Base-by-base conservation (phyloP, 2,329 filamentous ascomycete species). In the Penicillium sp. region DNA sequence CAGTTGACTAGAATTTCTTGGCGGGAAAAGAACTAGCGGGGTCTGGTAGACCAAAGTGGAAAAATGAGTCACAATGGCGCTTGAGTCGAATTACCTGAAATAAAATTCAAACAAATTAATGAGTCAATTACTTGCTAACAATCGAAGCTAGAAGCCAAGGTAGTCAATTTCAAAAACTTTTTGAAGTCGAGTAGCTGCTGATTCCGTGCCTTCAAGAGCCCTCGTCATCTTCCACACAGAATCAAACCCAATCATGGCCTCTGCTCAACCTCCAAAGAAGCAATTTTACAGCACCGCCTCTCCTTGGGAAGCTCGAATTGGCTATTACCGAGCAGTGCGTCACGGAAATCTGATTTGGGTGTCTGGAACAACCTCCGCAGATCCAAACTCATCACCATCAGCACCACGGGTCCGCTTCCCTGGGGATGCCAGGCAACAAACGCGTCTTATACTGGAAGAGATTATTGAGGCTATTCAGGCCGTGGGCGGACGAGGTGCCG, bases 311-410 rank as follows among this genome's bases (percentile, higher is more conserved):
- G 61, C 68, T 31, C 60, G 60, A 41, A 69, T 75, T 53, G 73
- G 73, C 31, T 74, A 76, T 53, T 73, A 75, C 55, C 73, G 74
- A 35, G 74, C 73, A 19, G 66, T 77, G 21, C 73, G 73, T 8
- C 66, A 67, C 31, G 70, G 71, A 5, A 61, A 66, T 3, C 68
- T 70, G 5, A 73, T 77, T 47, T 75, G 69, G 60, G 71, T 76
- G 24, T 71, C 73, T 10, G 74, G 74, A 14, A 72, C 74, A n/a
- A 77, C 74, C 9, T 68, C 74, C 16, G 68, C 74, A 39, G 69
- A 74, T 48, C 70, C 70, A 2, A 37, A 59, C 16, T 73, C 70
- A 24, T 59, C 70, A 3, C 54, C 62, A 9, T 52, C 61, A 16
- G 63, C 65, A 31, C 69, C 71, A 16, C 66, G 60, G 48, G 66